Evolutionary conservation across 257 asterid species (phyloP).

Genomic region (Cynanchum wilfordii): DNA sequence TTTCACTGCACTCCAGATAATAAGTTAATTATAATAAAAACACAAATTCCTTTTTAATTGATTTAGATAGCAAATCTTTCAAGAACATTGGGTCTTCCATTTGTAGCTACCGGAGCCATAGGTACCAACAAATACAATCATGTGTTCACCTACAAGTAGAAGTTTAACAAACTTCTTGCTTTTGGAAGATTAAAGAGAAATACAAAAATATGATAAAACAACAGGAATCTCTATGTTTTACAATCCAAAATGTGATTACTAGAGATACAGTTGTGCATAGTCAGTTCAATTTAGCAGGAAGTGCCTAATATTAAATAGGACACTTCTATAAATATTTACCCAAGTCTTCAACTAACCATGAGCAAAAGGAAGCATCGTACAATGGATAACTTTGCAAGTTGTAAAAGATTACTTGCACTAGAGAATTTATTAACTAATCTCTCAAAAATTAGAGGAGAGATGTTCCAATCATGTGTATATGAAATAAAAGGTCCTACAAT

Average conservation of each 20-base stretch:
- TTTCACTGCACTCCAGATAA: not conserved
- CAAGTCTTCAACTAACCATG: not conserved
- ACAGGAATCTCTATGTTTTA: not conserved
- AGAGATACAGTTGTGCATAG: not conserved
- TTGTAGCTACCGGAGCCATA: not conserved
- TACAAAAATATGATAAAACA: not conserved
- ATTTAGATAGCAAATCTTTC: not conserved
- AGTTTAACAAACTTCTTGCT: not conserved
- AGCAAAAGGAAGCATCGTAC: not conserved
- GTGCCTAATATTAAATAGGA: not conserved
- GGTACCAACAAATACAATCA: not conserved
- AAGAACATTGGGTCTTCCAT: not conserved
- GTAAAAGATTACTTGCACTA: not conserved
- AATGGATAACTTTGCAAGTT: not conserved
- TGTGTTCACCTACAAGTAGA: not conserved
- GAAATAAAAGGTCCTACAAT: not conserved
- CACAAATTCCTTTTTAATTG: not conserved
- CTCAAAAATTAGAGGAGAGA: not conserved
- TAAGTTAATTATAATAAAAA: not conserved
- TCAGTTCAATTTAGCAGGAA: not conserved
- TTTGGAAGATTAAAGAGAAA: not conserved
- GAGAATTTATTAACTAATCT: not conserved
- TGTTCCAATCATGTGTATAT: not conserved
- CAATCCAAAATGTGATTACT: not conserved
- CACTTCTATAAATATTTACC: too few species aligned